Evolutionary conservation across 75 land plant species (phyloP), one percentile per base, ranked within the genome.

Genomic region (Isoetes taiwanensis): DNA sequence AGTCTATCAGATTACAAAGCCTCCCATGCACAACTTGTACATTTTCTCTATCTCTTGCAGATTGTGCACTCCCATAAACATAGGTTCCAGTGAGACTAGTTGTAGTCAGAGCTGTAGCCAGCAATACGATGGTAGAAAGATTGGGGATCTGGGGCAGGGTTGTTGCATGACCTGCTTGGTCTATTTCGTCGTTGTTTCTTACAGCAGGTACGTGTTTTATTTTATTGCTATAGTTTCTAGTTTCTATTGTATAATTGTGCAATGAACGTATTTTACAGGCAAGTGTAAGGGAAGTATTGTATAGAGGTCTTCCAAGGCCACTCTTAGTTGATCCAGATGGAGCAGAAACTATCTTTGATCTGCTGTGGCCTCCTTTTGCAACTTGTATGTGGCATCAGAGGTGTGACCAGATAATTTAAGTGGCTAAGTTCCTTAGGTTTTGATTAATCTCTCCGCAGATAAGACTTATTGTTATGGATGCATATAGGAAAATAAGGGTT

Each of bases 61-160:
- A n/a, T n/a, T n/a, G n/a, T n/a, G n/a, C n/a, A n/a, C n/a, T n/a
- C n/a, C n/a, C n/a, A n/a, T n/a, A n/a, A n/a, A n/a, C n/a, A n/a
- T n/a, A n/a, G n/a, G n/a, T n/a, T 78, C 74, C 28, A 89, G 91
- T 70, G 93, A 89, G 59, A 83, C 91, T 23, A 85, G 96, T 66
- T 74, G 75, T 68, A 89, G 96, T 56, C 96, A 89, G 70, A 32
- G 57, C 20, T 34, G 2, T 21, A 52, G 56, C 58, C 65, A 63
- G 28, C 34, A 16, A 39, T 40, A 53, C 88, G 74, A 66, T 64
- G 56, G 39, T 65, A 70, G 31, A 41, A 68, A 38, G 33, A 65
- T 11, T 32, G 46, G 38, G 57, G 61, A 31, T 54, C 26, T 23
- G 71, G 58, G 4, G 26, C 53, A 3, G 61, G 61, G 56, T 80